These are phyloP conservation scores for Annulohypoxylon moriforme DNA, from an alignment of 495 filamentous ascomycete species.

Conservation along the genomic window DNA sequence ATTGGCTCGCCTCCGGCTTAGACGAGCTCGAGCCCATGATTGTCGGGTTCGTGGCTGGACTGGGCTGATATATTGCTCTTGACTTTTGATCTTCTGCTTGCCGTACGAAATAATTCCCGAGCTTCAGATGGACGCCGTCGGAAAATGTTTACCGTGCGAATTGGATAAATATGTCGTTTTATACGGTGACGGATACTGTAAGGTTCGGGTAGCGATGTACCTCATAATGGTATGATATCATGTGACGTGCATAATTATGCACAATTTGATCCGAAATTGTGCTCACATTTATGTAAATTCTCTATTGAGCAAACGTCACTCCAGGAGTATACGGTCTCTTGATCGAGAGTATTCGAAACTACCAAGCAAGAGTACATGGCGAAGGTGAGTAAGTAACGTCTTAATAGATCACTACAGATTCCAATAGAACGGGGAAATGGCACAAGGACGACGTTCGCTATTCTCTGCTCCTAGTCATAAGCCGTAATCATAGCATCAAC, in stretches of 20 bases:
- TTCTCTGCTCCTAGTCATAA: too few relatives aligned
- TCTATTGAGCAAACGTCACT: background rate
- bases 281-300: background rate
- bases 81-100: constrained; percentile 14
- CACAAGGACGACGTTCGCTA: too few relatives aligned
- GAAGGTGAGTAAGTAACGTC: too few relatives aligned
- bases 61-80: constrained; percentile 25
- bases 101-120: constrained; percentile 28
- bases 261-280: background rate
- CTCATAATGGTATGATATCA: background rate
- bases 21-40: constrained; percentile 64
- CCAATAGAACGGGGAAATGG: too few relatives aligned
- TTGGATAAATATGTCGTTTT: background rate
- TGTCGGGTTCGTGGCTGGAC: constrained; percentile 31
- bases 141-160: constrained; percentile 41
- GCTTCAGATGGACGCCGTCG: constrained; percentile 26
- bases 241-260: background rate
- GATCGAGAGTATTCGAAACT: too few relatives aligned
- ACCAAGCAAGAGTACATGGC: too few relatives aligned
- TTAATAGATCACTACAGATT: too few relatives aligned
- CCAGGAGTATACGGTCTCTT: too few relatives aligned
- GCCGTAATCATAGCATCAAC: background rate
- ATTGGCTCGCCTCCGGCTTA: constrained; percentile 54
- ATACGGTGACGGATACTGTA: constrained; percentile 25
- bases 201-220: background rate